These are phyloP conservation scores for Aureobasidium sp. DNA, from an alignment of 2,329 filamentous ascomycete species.

Conservation along the genomic window DNA sequence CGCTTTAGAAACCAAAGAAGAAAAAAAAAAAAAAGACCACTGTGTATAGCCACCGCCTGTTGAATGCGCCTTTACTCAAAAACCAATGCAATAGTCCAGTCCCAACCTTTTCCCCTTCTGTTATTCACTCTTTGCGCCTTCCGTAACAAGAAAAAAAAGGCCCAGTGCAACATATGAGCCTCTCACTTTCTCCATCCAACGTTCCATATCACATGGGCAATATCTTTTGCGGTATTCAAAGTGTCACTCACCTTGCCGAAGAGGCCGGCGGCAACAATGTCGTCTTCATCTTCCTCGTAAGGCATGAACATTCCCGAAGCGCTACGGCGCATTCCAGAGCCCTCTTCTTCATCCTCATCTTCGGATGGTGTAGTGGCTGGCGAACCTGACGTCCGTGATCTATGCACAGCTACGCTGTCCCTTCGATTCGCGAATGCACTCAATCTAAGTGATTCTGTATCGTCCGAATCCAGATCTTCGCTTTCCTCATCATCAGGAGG, in stretches of 20 bases:
- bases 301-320: constrained; percentile 89
- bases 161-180: background rate
- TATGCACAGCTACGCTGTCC: constrained; percentile 27
- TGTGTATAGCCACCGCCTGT: constrained; percentile 9
- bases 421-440: constrained; percentile 28
- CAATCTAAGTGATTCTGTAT: constrained; percentile 35
- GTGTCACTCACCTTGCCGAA: constrained; percentile 76
- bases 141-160: background rate
- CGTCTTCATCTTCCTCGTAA: constrained; percentile 63
- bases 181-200: constrained; percentile 51
- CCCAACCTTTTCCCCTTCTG: background rate
- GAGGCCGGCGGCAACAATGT: constrained; percentile 48
- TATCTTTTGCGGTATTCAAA: constrained; percentile 55
- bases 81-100: constrained; percentile 6
- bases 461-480: constrained; percentile 39
- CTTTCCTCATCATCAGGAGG: constrained; percentile 38
- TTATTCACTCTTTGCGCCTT: background rate
- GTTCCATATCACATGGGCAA: constrained; percentile 59
- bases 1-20: background rate
- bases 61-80: constrained; percentile 1
- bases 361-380: constrained; percentile 36
- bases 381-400: constrained; percentile 16
- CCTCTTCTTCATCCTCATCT: constrained; percentile 33
- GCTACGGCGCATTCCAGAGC: constrained; percentile 61
- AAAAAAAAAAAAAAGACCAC: background rate